Conservation (phyloP, 345 rosid species). For the Gossypium herbaceum region DNA sequence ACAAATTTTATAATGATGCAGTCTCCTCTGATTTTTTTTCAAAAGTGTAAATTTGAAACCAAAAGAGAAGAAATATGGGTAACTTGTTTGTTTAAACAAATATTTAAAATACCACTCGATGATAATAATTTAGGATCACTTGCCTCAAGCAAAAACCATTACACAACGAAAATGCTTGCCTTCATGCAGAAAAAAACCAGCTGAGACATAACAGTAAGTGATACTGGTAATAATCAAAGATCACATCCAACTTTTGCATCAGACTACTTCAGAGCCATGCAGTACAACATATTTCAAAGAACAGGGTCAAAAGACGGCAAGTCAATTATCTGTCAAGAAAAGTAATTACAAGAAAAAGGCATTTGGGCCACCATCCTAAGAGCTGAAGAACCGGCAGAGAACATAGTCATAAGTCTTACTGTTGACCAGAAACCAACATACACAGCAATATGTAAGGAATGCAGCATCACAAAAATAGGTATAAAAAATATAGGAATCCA, state of each 20-base stretch:
- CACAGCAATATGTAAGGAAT: background rate
- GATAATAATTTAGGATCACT: background rate
- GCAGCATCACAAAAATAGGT: background rate
- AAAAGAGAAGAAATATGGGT: background rate
- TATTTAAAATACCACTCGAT: background rate
- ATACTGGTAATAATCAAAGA: background rate
- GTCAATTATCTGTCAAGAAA: background rate
- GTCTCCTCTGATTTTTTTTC: background rate
- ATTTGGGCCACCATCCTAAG: background rate
- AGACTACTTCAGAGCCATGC: background rate
- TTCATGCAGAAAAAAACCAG: background rate
- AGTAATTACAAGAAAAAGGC: background rate
- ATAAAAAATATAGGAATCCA: background rate
- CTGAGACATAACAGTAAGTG: background rate
- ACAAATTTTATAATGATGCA: background rate
- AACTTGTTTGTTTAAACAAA: background rate
- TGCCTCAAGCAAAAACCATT: background rate
- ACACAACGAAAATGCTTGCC: background rate
- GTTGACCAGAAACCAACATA: conserved; percentile 6
- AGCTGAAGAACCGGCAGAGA: conserved; percentile 1
- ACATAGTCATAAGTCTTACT: background rate
- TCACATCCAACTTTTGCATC: conserved; percentile 1
- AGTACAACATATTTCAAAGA: background rate
- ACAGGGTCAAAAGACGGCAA: background rate
- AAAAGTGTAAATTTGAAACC: background rate